These are phyloP conservation scores for Annulohypoxylon stygium DNA, from an alignment of 495 filamentous ascomycete species.

Conservation along the genomic window DNA sequence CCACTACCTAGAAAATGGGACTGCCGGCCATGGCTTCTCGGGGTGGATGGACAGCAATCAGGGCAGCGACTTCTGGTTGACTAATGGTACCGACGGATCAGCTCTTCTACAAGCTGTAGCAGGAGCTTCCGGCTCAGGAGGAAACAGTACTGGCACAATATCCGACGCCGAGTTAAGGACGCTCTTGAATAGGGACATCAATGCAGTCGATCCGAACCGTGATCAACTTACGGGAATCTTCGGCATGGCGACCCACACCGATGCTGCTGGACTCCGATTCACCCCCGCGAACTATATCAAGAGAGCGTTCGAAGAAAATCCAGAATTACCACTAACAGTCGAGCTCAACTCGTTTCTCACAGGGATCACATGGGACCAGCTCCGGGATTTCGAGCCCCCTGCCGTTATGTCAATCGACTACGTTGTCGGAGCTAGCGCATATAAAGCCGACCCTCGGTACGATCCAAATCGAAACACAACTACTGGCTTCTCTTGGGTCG, in stretches of 20 bases:
- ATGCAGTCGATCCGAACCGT: slow-evolving; percentile 48
- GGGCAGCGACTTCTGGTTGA: slow-evolving; percentile 54
- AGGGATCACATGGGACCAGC: slow-evolving; percentile 53
- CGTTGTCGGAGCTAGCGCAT: slow-evolving; percentile 53
- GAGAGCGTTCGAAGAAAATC: slow-evolving; percentile 47
- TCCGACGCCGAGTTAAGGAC: slow-evolving; percentile 39
- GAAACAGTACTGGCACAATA: slow-evolving; percentile 42
- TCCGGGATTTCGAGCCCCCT: slow-evolving; percentile 40
- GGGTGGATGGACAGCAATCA: slow-evolving; percentile 53
- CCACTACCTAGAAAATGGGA: slow-evolving; percentile 51
- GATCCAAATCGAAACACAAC: slow-evolving; percentile 42
- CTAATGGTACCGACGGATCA: slow-evolving; percentile 50
- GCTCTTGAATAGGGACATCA: slow-evolving; percentile 47
- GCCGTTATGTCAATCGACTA: slow-evolving; percentile 57
- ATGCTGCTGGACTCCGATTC: slow-evolving; percentile 50
- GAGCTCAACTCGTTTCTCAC: slow-evolving; percentile 56
- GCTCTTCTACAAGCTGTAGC: slow-evolving; percentile 57
- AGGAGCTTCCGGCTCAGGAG: slow-evolving; percentile 37
- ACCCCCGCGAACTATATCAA: slow-evolving; percentile 55
- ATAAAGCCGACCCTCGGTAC: slow-evolving; percentile 58
- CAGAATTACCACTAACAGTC: slow-evolving; percentile 53
- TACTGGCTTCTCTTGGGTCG: slow-evolving; percentile 39
- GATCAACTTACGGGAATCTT: slow-evolving; percentile 52
- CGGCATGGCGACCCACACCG: slow-evolving; percentile 54
- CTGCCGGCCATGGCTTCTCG: slow-evolving; percentile 57